Evolutionary conservation across 169 alveolate species (phyloP), one percentile per base, ranked within the genome.

Genomic region (Besnoitia besnoiti): DNA sequence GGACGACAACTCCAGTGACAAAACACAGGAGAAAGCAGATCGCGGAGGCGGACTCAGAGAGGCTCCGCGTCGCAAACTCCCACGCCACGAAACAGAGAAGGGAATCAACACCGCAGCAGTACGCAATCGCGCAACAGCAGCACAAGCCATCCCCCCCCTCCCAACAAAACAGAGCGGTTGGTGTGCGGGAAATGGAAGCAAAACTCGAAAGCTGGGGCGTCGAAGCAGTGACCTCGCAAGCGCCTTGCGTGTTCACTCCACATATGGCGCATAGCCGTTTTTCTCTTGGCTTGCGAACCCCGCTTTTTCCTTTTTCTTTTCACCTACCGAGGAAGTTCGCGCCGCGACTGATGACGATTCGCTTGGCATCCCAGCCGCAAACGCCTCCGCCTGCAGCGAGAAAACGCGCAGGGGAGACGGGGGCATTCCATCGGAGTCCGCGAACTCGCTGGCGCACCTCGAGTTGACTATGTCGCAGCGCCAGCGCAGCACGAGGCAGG

Each of bases 281-380:
- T n/a, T n/a, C n/a, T 49, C 55, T 5, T 49, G 55, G 14, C 55
- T 49, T 5, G 14, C 55, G 14, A 49, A 49, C 24, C 24, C 55
- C 24, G 24, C 27, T 55, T 16, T 55, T 55, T 55, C 67, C 24
- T n/a, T n/a, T n/a, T n/a, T n/a, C n/a, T n/a, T n/a, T n/a, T n/a
- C n/a, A n/a, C n/a, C n/a, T 94, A 8, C 98, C 97, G 33, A 97
- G 95, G 94, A 98, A 98, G 95, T 99, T 99, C 40, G 99, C 99
- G 21, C 97, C 98, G 85, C 99, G 96, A 33, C 99, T 97, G 59
- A 98, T 97, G 21, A 99, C 94, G 85, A 98, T 97, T 92, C 99
- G 96, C 73, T 94, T 94, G 90, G 97, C 96, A 89, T 97, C 96
- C 99, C 99, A 99, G 30, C 99, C 99, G 91, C 97, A 97, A 62